These are phyloP conservation scores for Mycosarcoma mackinlayi DNA, from an alignment of 1,284 basidiomycete species.

Conservation along the genomic window DNA sequence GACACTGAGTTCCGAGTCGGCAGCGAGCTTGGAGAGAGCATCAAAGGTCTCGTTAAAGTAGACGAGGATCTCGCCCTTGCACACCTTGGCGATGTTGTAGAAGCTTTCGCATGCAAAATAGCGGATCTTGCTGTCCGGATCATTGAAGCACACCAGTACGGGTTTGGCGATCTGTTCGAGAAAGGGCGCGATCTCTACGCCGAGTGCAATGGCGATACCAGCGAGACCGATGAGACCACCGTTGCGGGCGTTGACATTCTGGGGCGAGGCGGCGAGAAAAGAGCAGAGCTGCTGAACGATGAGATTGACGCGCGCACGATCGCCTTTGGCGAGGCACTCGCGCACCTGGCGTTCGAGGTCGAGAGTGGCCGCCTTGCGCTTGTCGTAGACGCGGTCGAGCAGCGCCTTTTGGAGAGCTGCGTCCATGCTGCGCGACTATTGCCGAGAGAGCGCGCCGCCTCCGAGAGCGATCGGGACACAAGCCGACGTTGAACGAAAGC, in stretches of 20 bases:
- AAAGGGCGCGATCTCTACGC: conserved; percentile 90
- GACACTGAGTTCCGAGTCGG: conserved; percentile 94
- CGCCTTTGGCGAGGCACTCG: conserved; percentile 83
- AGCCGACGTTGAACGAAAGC: too few relatives aligned
- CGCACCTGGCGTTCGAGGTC: conserved; percentile 96
- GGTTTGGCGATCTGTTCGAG: conserved; percentile 92
- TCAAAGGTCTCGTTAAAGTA: conserved; percentile 99
- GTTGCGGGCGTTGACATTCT: conserved; percentile 80
- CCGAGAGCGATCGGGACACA: not conserved
- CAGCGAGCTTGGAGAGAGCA: conserved; percentile 95
- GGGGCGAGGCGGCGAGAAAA: conserved; percentile 61
- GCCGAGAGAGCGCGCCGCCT: too few relatives aligned
- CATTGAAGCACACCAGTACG: conserved; percentile 91
- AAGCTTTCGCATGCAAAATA: conserved; percentile 97
- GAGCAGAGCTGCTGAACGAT: conserved; percentile 95
- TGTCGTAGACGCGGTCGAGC: conserved; percentile 77
- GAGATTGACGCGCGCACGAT: conserved; percentile 81
- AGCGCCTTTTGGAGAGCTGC: conserved; percentile 65
- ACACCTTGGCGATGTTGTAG: conserved; percentile 96
- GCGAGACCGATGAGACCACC: conserved; percentile 97
- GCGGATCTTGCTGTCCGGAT: conserved; percentile 92
- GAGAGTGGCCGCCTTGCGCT: conserved; percentile 92
- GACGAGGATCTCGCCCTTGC: conserved; percentile 94
- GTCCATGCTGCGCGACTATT: conserved; percentile 36
- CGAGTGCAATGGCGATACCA: conserved; percentile 93